phyloP scores from a whole-genome alignment of 2,329 filamentous ascomycete genomes.

The Aspergillus pseudotamarii region DNA sequence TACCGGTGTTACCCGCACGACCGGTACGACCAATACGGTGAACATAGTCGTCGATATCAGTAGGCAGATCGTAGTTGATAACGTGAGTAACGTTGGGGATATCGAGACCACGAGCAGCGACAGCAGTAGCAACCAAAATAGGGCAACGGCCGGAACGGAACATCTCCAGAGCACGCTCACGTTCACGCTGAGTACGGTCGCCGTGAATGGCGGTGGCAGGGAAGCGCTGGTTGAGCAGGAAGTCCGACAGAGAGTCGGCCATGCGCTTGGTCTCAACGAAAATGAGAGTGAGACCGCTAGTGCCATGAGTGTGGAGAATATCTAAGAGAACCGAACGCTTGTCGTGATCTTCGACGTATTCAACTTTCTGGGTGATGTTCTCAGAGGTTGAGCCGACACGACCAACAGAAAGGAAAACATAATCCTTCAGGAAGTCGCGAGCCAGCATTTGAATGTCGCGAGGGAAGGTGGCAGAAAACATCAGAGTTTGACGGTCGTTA shows the following conservation, averaged over 20 bases:
- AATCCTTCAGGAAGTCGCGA: constrained; percentile 98
- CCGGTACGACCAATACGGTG: constrained; percentile 99
- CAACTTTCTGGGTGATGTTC: constrained; percentile 99
- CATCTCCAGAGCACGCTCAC: constrained; percentile 95
- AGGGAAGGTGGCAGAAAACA: constrained; percentile 99
- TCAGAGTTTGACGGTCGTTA: constrained; percentile 88
- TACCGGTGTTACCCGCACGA: constrained; percentile 98
- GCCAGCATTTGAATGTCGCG: constrained; percentile 99
- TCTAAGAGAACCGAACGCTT: constrained; percentile 98
- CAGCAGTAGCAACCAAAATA: constrained; percentile 94
- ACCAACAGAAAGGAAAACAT: constrained; percentile 97
- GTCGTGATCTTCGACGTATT: constrained; percentile 95
- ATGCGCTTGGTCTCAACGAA: constrained; percentile 99
- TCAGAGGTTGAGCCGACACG: constrained; percentile 99
- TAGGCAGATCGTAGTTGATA: constrained; percentile 99
- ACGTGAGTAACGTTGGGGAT: constrained; percentile 97
- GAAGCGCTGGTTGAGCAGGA: constrained; percentile 98
- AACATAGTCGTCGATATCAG: constrained; percentile 97
- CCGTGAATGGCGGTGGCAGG: constrained; percentile 98
- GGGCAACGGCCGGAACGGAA: constrained; percentile 96
- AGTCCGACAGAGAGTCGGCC: constrained; percentile 96
- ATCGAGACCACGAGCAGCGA: constrained; percentile 87
- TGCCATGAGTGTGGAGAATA: constrained; percentile 88
- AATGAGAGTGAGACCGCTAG: constrained; percentile 85
- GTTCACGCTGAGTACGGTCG: constrained; percentile 97